Conservation (phyloP, 345 rosid genomes). For the Pelargonium nanum region DNA sequence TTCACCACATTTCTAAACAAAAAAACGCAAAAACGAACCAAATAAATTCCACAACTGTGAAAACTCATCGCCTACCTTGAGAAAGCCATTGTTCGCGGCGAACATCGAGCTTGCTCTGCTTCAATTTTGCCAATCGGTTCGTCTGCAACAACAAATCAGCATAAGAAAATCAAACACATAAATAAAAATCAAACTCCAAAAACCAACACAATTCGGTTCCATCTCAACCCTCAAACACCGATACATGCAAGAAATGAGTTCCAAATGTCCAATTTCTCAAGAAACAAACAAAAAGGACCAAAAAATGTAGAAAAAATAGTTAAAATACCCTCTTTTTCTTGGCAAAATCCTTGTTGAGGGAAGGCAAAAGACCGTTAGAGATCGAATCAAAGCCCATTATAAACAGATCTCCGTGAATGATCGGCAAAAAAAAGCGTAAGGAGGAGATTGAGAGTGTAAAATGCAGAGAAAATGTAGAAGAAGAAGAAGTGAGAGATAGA, state of each 20-base stretch:
- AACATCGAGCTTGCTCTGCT: conserved; percentile 83
- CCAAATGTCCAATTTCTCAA: background rate
- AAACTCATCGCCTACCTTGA: conserved; percentile 43
- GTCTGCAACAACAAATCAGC: conserved; percentile 21
- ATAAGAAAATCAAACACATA: conserved; percentile 10
- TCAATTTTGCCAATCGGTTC: conserved; percentile 84
- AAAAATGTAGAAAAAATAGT: background rate
- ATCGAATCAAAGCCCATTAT: conserved; percentile 70
- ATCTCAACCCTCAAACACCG: no score
- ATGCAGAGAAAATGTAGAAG: background rate
- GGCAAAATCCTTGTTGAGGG: conserved; percentile 45
- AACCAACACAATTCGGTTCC: background rate
- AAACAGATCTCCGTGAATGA: background rate
- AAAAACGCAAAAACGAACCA: background rate
- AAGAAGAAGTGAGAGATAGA: background rate
- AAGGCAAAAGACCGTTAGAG: conserved; percentile 25
- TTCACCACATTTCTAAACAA: background rate
- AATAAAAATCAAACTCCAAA: background rate
- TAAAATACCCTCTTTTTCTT: conserved; percentile 73
- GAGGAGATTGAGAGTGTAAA: background rate
- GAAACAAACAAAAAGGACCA: background rate
- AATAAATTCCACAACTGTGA: background rate
- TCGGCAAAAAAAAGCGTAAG: background rate
- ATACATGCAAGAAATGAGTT: no score
- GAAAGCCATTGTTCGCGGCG: conserved; percentile 99